Base-by-base conservation (phyloP, 2,329 filamentous ascomycete species). In the Paracoccidioides brasiliensis region DNA sequence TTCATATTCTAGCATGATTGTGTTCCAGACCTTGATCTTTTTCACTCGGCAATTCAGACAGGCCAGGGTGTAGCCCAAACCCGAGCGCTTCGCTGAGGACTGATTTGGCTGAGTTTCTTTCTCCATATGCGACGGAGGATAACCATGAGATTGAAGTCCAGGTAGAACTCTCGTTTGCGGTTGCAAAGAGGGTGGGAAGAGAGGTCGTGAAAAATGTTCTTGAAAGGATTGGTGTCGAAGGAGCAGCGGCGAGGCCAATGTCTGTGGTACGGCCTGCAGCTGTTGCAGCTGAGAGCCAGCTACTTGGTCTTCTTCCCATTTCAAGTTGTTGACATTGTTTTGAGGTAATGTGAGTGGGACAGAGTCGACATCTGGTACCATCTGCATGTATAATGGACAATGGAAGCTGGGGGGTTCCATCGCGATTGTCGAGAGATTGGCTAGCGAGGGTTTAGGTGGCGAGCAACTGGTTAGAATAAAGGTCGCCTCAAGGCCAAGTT, bases 11-110 rank as follows among this genome's bases (percentile, higher is more conserved):
- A 30, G 30, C 9, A 30, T 28, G 15, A 32, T 15, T 14, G 35
- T 40, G 35, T 22, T 40, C 9, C 49, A 32, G 22, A 52, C 50
- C 41, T 54, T 56, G 7, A 54, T 56, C 45, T 56, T 56, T 46
- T 56, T 56, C 10, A 52, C 37, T 28, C 55, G 55, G 32, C 55
- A 56, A 33, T 56, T 56, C 22, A 54, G 15, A 44, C 55, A 56
- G 35, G 55, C 55, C 38, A 54, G 5, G 1, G 55, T 56, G 40
- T 42, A 48, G 12, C 38, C 46, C 5, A 52, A 54, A 3, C 43
- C 44, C 15, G 51, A n/a, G 22, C 22, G 22, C 15, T 54, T 33
- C 33, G 28, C 35, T 15, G 38, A 22, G 28, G 35, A 1, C n/a
- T n/a, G 38, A 14, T 7, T 46, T 9, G 37, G 32, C 15, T 37